Evolutionary conservation across 2,329 filamentous ascomycete species (phyloP), one percentile per base, ranked within the genome.

Genomic region (Periconia sp.): DNA sequence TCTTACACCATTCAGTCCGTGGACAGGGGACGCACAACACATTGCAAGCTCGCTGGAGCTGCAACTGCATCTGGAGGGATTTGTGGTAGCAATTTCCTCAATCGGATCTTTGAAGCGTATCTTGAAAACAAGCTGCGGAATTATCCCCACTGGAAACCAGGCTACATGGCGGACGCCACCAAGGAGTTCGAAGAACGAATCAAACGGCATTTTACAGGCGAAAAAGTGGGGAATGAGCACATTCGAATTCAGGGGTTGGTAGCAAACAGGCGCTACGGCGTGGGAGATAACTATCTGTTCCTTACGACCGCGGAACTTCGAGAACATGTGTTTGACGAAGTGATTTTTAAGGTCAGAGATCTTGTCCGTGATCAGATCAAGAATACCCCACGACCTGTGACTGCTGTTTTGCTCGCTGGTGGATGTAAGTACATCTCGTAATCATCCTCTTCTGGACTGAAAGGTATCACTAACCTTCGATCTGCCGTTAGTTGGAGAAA

Each of bases 51-150:
- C 35, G 42, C 41, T 19, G 49, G 42, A 31, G 49, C 49, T 37
- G 43, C 49, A 14, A 15, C 23, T n/a, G 49, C 42, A 30, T 46
- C 49, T 13, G 49, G 49, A 14, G 33, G 43, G 20, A 27, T 46
- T 37, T 51, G 49, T 30, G 49, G 49, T n/a, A 46, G 49, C 41
- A 45, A 27, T 30, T 51, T 51, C 27, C 30, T 51, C 6, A 51
- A 51, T 20, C 10, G 49, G 17, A 51, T 51, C 19, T 51, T 51
- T 33, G 41, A 43, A 40, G 20, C 33, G 14, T 46, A 45, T 37
- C 18, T 51, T n/a, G 17, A 51, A 27, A 27, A 46, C 6, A 45
- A 51, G 43, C 37, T 51, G 13, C 3, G 18, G 17, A 35, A 41
- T 6, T 45, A 51, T 40, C 30, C 1, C 14, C 41, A 19, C n/a